Evolutionary conservation across 1,284 basidiomycete species (phyloP).

Genomic region (Golubevia pallescens): DNA sequence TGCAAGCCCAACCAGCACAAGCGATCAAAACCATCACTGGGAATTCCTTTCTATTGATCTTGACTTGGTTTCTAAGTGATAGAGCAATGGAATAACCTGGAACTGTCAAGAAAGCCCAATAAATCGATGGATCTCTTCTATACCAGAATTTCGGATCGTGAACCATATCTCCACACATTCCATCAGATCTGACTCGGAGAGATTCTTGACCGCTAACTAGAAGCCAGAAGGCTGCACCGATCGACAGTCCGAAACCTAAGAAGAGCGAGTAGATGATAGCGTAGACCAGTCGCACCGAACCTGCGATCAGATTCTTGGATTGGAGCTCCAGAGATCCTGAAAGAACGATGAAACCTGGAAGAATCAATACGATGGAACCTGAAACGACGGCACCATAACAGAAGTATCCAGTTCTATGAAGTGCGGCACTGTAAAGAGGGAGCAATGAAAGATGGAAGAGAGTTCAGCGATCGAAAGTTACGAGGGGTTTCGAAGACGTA

Average conservation of each 20-base stretch:
- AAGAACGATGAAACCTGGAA: slow-evolving; percentile 72
- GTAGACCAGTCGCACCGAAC: slow-evolving; percentile 13
- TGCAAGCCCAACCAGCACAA: slow-evolving; percentile 74
- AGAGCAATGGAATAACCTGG: slow-evolving; percentile 78
- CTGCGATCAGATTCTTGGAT: slow-evolving; percentile 58
- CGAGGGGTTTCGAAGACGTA: no score
- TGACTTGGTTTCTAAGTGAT: slow-evolving; percentile 77
- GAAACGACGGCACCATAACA: slow-evolving; percentile 87
- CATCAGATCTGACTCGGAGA: slow-evolving; percentile 16
- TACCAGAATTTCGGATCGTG: slow-evolving; percentile 37
- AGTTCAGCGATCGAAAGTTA: no score
- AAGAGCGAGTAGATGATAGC: slow-evolving; percentile 11
- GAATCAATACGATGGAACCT: slow-evolving; percentile 82
- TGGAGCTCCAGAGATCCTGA: slow-evolving; percentile 77
- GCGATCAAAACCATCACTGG: slow-evolving; percentile 74
- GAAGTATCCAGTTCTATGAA: slow-evolving; percentile 75
- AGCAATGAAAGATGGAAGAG: no score
- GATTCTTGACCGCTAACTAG: slow-evolving; percentile 21
- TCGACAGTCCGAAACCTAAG: slow-evolving; percentile 47
- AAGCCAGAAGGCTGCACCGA: slow-evolving; percentile 33
- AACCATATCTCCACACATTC: slow-evolving; percentile 7
- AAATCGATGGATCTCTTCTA: slow-evolving; percentile 66
- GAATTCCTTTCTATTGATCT: slow-evolving; percentile 74
- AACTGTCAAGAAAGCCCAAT: slow-evolving; percentile 73
- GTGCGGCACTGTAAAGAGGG: slow-evolving; percentile 67